A percentile compares a stretch with the other conserved stretches of the same genome.
Evolutionary conservation across 2,329 filamentous ascomycete genomes (phyloP).

Genomic region (Sporothrix brunneoviolacea): DNA sequence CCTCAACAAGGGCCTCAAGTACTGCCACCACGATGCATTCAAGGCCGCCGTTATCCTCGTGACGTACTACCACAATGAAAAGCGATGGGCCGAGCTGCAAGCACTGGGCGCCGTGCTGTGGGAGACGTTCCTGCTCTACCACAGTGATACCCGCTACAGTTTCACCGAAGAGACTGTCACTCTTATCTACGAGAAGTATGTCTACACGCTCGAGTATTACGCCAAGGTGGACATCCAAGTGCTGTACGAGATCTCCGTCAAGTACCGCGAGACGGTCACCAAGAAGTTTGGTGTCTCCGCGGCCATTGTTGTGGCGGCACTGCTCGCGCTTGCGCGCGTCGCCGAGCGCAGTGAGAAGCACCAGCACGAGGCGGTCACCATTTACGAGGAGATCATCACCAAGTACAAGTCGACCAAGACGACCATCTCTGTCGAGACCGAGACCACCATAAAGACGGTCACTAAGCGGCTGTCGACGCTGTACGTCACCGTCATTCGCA

Average conservation of each 20-base stretch:
- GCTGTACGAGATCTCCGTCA: conserved; percentile 38
- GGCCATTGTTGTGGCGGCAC: conserved; percentile 25
- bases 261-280: conserved; percentile 41
- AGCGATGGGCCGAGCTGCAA: conserved; percentile 39
- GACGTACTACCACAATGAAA: conserved; percentile 36
- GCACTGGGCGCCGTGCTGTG: conserved; percentile 40
- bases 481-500: conserved; percentile 36
- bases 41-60: conserved; percentile 39
- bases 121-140: conserved; percentile 38
- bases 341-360: conserved; percentile 39
- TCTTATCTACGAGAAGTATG: conserved; percentile 41
- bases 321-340: conserved; percentile 36
- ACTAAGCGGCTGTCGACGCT: conserved; percentile 44
- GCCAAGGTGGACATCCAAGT: conserved; percentile 36
- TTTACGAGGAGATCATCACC: conserved; percentile 41
- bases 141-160: conserved; percentile 21
- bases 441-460: conserved; percentile 36
- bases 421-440: conserved; percentile 28
- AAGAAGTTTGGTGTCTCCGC: conserved; percentile 29
- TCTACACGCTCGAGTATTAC: conserved; percentile 38
- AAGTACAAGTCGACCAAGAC: conserved; percentile 29
- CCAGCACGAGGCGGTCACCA: conserved; percentile 35
- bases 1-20: conserved; percentile 28
- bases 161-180: conserved; percentile 38
- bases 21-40: conserved; percentile 36